phyloP scores from a whole-genome alignment of 768 basidiomycete genomes.

The Lentinula boryana region DNA sequence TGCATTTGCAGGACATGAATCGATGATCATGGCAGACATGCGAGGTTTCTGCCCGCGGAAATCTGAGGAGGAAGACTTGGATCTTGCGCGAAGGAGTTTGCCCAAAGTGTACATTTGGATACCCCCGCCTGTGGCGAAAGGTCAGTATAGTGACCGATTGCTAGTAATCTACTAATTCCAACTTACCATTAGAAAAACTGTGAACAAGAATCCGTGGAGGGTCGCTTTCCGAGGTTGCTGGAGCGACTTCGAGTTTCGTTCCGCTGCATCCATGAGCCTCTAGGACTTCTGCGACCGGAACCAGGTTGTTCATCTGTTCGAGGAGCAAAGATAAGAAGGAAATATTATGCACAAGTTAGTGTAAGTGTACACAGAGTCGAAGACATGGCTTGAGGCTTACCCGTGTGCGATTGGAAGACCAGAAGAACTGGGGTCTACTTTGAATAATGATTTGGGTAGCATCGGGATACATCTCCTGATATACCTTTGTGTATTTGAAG shows the following conservation, averaged over 20 bases:
- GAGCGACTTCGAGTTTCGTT: not conserved
- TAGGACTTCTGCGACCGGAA: conserved; percentile 30
- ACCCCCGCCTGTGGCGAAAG: conserved; percentile 28
- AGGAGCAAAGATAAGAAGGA: not conserved
- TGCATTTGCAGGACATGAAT: conserved; percentile 38
- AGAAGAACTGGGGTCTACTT: conserved; percentile 31
- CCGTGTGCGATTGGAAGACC: conserved; percentile 20
- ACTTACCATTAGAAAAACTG: conserved; percentile 41
- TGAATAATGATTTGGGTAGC: conserved; percentile 36
- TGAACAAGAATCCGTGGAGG: conserved; percentile 35
- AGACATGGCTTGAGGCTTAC: conserved; percentile 18
- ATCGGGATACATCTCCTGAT: conserved; percentile 35
- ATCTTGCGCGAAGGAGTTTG: conserved; percentile 20
- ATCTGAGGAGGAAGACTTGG: not conserved
- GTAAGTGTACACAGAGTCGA: not conserved
- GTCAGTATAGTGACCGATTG: not conserved
- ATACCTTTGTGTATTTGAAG: conserved; percentile 36
- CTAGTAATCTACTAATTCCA: not conserved
- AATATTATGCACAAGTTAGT: not conserved
- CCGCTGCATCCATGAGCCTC: conserved; percentile 29
- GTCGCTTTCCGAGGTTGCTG: not conserved
- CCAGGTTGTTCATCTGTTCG: conserved; percentile 22
- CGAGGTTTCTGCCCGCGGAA: conserved; percentile 9
- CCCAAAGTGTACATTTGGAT: conserved; percentile 29
- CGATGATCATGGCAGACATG: conserved; percentile 30